Base-by-base conservation (phyloP, 2,329 filamentous ascomycete species). In the Alternaria solani region DNA sequence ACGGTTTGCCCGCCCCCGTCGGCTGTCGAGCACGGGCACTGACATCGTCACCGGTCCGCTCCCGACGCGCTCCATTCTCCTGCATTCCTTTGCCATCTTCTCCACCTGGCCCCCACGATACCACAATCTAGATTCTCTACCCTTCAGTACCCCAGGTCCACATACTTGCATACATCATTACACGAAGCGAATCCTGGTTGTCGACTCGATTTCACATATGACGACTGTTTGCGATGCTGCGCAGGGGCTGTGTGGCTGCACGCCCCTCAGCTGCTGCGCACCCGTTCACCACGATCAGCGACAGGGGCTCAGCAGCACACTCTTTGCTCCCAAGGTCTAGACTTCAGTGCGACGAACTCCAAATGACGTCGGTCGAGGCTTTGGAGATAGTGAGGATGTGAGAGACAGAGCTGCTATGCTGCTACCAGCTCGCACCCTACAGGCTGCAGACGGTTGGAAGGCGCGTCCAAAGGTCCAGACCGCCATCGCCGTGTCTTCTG, bases 181-280 rank as follows among this genome's bases (percentile, higher is more conserved):
- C 20, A 46, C 8, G 49, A 30, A 23, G 51, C 14, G 23, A n/a
- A n/a, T n/a, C 14, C 30, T 23, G 14, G 39, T 16, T 34, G 61
- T 53, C 53, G 54, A 48, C 53, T 53, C 53, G 54, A 48, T 51
- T 51, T 61, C 26, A 20, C 23, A n/a, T 16, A 64, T 64, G 64
- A 66, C 59, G 52, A 62, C 54, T 53, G 20, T 41, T 52, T 49
- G 43, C 48, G 32, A 53, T 58, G 38, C 36, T 51, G 39, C 23
- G 46, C 38, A 39, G 42, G 38, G 55, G 54, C 57, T 55, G 57
- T 55, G 51, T 48, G 47, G 56, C 48, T 36, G 51, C 28, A 51
- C 46, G 57, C 48, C 38, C 39, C 53, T 55, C 44, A 63, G 61
- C 49, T 62, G 60, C 57, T 46, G 55, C 43, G 48, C 57, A 49